phyloP scores from a whole-genome alignment of 2,329 filamentous ascomycete genomes.

The Parastagonospora avenae region DNA sequence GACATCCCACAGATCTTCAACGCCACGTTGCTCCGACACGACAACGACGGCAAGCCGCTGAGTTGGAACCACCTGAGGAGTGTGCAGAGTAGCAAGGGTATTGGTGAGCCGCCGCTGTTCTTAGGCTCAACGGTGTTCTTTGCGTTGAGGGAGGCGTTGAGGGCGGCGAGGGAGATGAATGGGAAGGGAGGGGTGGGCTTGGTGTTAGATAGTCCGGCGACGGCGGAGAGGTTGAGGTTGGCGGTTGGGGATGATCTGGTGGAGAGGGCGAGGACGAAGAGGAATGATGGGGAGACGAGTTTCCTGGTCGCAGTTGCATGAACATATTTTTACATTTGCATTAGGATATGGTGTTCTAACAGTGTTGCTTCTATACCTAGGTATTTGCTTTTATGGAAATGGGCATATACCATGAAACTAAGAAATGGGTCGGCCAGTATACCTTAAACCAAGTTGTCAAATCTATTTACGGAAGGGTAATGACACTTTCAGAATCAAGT shows the following conservation, averaged over 20 bases:
- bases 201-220: constrained; percentile 76
- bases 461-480: too few species aligned
- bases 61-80: constrained; percentile 84
- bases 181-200: constrained; percentile 51
- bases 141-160: constrained; percentile 80
- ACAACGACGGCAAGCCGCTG: constrained; percentile 50
- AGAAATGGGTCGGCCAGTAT: too few species aligned
- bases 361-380: too few species aligned
- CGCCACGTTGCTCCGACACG: constrained; percentile 77
- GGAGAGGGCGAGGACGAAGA: constrained; percentile 68
- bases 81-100: constrained; percentile 80
- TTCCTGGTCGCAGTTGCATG: constrained; percentile 39
- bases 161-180: constrained; percentile 66
- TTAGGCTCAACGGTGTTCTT: constrained; percentile 86
- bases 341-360: too few species aligned
- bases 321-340: too few species aligned
- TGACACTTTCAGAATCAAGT: too few species aligned
- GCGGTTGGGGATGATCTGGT: constrained; percentile 81
- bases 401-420: too few species aligned
- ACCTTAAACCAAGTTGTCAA: too few species aligned
- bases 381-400: too few species aligned
- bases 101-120: constrained; percentile 75
- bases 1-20: constrained; percentile 88
- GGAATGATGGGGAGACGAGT: constrained; percentile 68
- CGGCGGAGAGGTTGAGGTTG: constrained; percentile 77